These are phyloP conservation scores for Kuraishia hungarica DNA, from an alignment of 805 yeast species.

Conservation along the genomic window DNA sequence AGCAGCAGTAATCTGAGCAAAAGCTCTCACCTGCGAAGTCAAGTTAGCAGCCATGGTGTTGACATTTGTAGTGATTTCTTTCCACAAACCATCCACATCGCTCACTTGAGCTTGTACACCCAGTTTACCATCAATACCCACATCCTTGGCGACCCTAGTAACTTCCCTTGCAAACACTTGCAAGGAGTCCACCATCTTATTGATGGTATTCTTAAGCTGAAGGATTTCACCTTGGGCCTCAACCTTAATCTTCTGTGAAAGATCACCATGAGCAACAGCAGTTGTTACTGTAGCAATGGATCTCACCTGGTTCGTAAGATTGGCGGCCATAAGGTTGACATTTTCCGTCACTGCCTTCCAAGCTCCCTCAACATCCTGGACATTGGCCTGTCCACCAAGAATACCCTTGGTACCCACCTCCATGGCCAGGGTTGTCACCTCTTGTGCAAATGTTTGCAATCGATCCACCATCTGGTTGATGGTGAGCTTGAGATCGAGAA, in stretches of 20 bases:
- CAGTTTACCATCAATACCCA: constrained; percentile 86
- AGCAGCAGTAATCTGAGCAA: constrained; percentile 89
- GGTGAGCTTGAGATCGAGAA: constrained; percentile 70
- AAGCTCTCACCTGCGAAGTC: constrained; percentile 87
- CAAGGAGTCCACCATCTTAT: constrained; percentile 87
- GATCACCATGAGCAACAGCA: constrained; percentile 86
- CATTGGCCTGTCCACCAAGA: constrained; percentile 84
- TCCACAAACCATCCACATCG: constrained; percentile 90
- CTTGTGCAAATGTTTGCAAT: constrained; percentile 71
- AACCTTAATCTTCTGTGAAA: constrained; percentile 77
- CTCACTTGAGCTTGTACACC: constrained; percentile 90
- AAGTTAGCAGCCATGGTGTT: constrained; percentile 92
- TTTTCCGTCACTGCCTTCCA: constrained; percentile 89
- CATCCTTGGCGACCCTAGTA: constrained; percentile 84
- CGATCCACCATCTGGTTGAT: constrained; percentile 88
- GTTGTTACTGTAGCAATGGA: constrained; percentile 86
- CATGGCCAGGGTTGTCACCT: constrained; percentile 80
- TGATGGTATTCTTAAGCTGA: constrained; percentile 78
- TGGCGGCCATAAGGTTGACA: constrained; percentile 82
- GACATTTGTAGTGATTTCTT: constrained; percentile 83
- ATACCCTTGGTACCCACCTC: constrained; percentile 83
- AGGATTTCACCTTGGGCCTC: constrained; percentile 88
- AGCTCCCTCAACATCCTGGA: constrained; percentile 78
- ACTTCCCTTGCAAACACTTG: constrained; percentile 86
- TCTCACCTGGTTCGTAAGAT: constrained; percentile 81